Evolutionary conservation across 805 yeast species (phyloP), one percentile per base, ranked within the genome.

Genomic region (Kregervanrija fluxuum): DNA sequence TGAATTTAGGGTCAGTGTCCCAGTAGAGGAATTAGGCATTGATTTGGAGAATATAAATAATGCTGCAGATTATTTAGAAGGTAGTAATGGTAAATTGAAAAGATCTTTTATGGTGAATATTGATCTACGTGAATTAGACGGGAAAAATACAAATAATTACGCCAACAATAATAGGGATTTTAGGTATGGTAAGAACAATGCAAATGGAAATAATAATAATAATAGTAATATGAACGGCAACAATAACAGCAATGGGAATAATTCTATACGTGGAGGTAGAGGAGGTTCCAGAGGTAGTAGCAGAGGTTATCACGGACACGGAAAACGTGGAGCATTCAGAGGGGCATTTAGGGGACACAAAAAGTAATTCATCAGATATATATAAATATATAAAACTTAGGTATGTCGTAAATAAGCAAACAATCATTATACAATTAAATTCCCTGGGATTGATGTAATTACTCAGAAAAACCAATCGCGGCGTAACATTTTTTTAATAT

Each of bases 1-100:
- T 1, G 77, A 72, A 46, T 65, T 72, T 39, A 56, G 70, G 39
- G 55, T 72, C 5, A 69, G 72, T 11, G 47, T 71, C 30, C 77
- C 77, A 5, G 44, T 61, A 37, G 57, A 60, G 45, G 59, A 58
- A 42, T 48, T 53, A 37, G 59, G 55, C 2, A 50, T 54, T 11
- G 12, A 30, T 28, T 17, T 10, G 8, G n/a, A 30, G 8, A n/a
- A 31, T n/a, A 28, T 32, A 16, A 15, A 14, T 5, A 43, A 42
- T n/a, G 40, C 30, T 28, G 41, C 31, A 11, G 45, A 44, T 11
- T 37, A 34, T 31, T 38, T 12, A 4, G 30, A 9, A 32, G 43
- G 28, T 10, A 37, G 37, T 33, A 28, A n/a, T n/a, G 30, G 38
- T n/a, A 59, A 53, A 36, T 46, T 59, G 33, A 68, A 68, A 56